These are phyloP conservation scores for Epichloe festucae DNA, from an alignment of 2,329 filamentous ascomycete species.

Conservation along the genomic window DNA sequence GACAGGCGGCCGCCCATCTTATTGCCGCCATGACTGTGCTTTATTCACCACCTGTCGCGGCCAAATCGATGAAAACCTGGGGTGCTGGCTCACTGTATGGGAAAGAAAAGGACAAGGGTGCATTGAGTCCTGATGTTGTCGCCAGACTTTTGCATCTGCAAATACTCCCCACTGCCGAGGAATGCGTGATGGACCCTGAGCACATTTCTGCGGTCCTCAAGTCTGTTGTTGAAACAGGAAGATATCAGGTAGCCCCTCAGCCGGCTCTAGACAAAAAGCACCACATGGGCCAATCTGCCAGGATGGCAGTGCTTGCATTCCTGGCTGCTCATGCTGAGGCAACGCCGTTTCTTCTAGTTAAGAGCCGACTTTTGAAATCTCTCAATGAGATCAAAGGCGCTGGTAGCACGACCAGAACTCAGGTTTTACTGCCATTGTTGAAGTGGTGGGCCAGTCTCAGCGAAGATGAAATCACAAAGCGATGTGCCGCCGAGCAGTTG, in stretches of 20 bases:
- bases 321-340: slow-evolving; percentile 58
- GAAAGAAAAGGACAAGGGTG: slow-evolving; percentile 28
- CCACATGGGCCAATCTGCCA: slow-evolving; percentile 45
- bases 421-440: slow-evolving; percentile 63
- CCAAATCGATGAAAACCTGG: slow-evolving; percentile 39
- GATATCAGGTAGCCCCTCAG: slow-evolving; percentile 20
- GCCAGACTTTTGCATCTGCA: slow-evolving; percentile 50
- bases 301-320: slow-evolving; percentile 55
- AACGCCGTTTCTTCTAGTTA: slow-evolving; percentile 57
- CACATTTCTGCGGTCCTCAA: slow-evolving; percentile 54
- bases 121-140: slow-evolving; percentile 44
- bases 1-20: slow-evolving; percentile 60
- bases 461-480: slow-evolving; percentile 34
- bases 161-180: slow-evolving; percentile 67
- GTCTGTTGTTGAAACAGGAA: slow-evolving; percentile 26
- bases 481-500: slow-evolving; percentile 26
- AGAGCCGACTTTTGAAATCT: slow-evolving; percentile 56
- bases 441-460: slow-evolving; percentile 51
- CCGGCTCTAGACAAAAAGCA: slow-evolving; percentile 36
- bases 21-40: slow-evolving; percentile 41
- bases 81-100: slow-evolving; percentile 55
- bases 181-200: slow-evolving; percentile 67
- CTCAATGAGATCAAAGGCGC: slow-evolving; percentile 63
- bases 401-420: slow-evolving; percentile 54
- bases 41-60: slow-evolving; percentile 25